A percentile compares a stretch with the other conserved stretches of the same genome.
phyloP scores from a whole-genome alignment of 2,329 filamentous ascomycete species.

The Rhexocercosporidium sp. region DNA sequence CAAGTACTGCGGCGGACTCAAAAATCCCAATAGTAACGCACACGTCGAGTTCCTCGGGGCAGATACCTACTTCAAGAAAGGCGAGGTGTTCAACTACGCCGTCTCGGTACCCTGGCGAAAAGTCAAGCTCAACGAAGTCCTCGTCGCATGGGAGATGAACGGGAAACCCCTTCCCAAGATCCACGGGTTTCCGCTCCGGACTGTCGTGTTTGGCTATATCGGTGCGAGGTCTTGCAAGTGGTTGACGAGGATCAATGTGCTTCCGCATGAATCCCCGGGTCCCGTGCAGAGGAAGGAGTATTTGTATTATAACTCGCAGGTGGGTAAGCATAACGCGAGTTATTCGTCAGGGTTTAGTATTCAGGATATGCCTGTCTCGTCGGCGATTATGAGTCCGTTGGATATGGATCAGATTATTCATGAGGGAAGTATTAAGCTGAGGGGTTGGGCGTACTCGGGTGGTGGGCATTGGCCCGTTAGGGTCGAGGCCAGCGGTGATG shows the following conservation, averaged over 20 bases:
- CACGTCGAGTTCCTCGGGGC: constrained; percentile 73
- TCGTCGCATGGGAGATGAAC: constrained; percentile 73
- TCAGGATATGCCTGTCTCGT: constrained; percentile 70
- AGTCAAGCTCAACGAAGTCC: constrained; percentile 68
- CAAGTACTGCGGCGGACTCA: constrained; percentile 69
- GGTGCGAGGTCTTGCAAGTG: constrained; percentile 74
- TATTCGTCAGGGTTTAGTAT: constrained; percentile 71
- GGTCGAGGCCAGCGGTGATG: constrained; percentile 69
- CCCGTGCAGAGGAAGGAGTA: constrained; percentile 71
- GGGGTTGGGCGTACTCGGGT: constrained; percentile 71
- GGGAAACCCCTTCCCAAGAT: constrained; percentile 64
- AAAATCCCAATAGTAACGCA: constrained; percentile 49
- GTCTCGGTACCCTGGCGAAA: constrained; percentile 71
- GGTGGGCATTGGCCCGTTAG: constrained; percentile 68
- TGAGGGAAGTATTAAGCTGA: constrained; percentile 45
- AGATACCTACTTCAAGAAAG: constrained; percentile 72
- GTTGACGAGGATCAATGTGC: constrained; percentile 67
- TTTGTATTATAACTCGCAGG: constrained; percentile 68
- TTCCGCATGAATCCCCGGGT: constrained; percentile 57
- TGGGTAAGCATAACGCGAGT: constrained; percentile 72
- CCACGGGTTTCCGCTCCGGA: constrained; percentile 68
- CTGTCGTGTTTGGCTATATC: constrained; percentile 68
- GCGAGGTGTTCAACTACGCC: constrained; percentile 69
- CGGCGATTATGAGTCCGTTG: constrained; percentile 65
- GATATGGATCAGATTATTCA: constrained; percentile 35